Percentiles rank a stretch among this genome's conserved stretches.
Conservation (phyloP, 202 grass and related monocot species). For the Panicum virgatum region DNA sequence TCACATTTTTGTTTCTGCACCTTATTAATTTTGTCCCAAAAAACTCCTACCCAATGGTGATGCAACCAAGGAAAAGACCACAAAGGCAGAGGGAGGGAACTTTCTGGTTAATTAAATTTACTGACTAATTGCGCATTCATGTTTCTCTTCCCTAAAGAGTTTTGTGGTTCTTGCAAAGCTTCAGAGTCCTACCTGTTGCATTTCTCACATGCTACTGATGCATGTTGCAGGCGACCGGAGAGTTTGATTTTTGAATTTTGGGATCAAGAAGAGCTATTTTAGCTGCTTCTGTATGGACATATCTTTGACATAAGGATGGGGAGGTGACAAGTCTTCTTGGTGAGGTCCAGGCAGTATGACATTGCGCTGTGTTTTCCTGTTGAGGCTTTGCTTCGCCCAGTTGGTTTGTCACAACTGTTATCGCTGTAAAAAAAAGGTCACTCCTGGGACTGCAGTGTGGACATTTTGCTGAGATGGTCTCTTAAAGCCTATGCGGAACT, state of each 20-base stretch:
- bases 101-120: background rate
- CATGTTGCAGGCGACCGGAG: constrained; percentile 75
- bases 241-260: constrained; percentile 94
- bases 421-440: constrained; percentile 54
- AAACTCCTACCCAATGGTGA: no score
- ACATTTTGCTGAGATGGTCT: constrained; percentile 36
- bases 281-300: constrained; percentile 53
- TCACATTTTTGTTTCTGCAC: background rate
- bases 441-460: constrained; percentile 35
- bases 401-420: constrained; percentile 37
- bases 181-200: background rate
- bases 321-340: constrained; percentile 32
- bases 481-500: constrained; percentile 31
- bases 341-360: constrained; percentile 31
- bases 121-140: no score
- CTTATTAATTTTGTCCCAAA: background rate
- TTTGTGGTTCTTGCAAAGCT: background rate
- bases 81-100: background rate
- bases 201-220: constrained; percentile 25
- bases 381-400: constrained; percentile 34
- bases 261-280: constrained; percentile 42
- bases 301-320: constrained; percentile 56
- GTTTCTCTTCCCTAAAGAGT: background rate
- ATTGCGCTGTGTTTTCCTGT: constrained; percentile 32
- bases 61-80: no score